Evolutionary conservation across 176 grass and related monocot species (phyloP), one percentile per base, ranked within the genome.

Genomic region (Dendrocalamus sinicus): DNA sequence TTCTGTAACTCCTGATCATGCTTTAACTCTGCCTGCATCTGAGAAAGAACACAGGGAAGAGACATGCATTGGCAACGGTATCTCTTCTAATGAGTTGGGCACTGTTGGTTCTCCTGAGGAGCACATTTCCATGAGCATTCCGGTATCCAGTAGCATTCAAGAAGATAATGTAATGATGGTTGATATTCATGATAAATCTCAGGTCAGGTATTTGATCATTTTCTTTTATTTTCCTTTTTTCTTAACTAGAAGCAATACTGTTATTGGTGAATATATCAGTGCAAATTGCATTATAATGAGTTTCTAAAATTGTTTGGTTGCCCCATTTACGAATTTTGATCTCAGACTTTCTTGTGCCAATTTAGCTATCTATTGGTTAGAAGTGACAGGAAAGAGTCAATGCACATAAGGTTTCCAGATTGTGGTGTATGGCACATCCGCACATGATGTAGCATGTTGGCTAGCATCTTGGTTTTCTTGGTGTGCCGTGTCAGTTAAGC

Each of bases 201-300:
- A 89, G 84, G 88, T 92, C 55, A 76, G 52, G 40, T 79, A 80
- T 68, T 67, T 54, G 32, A 24, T 77, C 48, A 30, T 26, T 89
- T 79, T 50, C 28, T 22, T 73, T 80, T 81, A 3, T 17, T 72
- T 46, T 8, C 67, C 19, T 20, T 26, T 81, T 47, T 68, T 44
- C 67, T 61, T 85, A 32, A 10, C 1, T 5, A 9, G 23, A 57
- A 84, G 47, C 24, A 58, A 28, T 60, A 12, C 43, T 81, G 47
- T 13, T 26, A 41, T 44, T 20, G 52, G 72, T 73, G 41, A 30
- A 60, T 53, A 55, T 58, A 45, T 54, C 19, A 43, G 17, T 48
- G 4, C 5, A 53, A 68, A 39, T 35, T 81, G 17, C 30, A 48
- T 52, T 51, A 79, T 17, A 14, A 52, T 9, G 68, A 53, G 16